These are phyloP conservation scores for Xylaria grammica DNA, from an alignment of 495 filamentous ascomycete species.

Conservation along the genomic window DNA sequence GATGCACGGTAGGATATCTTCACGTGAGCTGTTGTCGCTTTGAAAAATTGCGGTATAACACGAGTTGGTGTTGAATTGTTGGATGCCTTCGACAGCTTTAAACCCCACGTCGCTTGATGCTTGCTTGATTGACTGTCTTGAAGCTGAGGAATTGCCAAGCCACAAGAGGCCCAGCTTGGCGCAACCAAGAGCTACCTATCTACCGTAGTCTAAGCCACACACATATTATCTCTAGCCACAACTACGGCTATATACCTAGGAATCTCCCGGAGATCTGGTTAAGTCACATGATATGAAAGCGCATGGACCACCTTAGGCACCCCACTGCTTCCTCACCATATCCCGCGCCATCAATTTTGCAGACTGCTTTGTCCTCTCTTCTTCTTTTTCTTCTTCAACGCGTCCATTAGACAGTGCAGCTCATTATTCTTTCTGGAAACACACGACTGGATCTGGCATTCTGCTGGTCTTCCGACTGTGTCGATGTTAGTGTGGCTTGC, in stretches of 20 bases:
- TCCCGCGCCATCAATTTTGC: constrained; percentile 27
- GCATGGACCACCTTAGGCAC: constrained; percentile 13
- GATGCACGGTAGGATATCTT: constrained; percentile 1
- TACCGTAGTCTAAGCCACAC: neutral
- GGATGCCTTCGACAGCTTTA: constrained; percentile 26
- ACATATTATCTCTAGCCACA: constrained; percentile 9
- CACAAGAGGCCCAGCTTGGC: constrained; percentile 9
- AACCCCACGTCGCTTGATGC: constrained; percentile 36
- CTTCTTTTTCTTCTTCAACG: constrained; percentile 62
- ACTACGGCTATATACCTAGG: neutral
- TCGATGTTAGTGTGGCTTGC: constrained; percentile 71
- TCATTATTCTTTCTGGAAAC: constrained; percentile 60
- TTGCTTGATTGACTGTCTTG: neutral
- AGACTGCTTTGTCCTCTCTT: neutral
- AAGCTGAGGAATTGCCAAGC: constrained; percentile 27
- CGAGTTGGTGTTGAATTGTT: neutral
- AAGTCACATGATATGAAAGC: constrained; percentile 9
- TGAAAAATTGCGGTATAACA: constrained; percentile 14
- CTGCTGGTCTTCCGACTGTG: constrained; percentile 65
- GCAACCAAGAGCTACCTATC: neutral
- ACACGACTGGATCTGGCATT: constrained; percentile 65
- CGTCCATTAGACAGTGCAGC: constrained; percentile 88
- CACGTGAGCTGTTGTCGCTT: neutral
- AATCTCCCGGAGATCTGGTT: neutral
- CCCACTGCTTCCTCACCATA: constrained; percentile 25